Conservation (phyloP, 139 green algal genomes). For the Coelastrella sp. region DNA sequence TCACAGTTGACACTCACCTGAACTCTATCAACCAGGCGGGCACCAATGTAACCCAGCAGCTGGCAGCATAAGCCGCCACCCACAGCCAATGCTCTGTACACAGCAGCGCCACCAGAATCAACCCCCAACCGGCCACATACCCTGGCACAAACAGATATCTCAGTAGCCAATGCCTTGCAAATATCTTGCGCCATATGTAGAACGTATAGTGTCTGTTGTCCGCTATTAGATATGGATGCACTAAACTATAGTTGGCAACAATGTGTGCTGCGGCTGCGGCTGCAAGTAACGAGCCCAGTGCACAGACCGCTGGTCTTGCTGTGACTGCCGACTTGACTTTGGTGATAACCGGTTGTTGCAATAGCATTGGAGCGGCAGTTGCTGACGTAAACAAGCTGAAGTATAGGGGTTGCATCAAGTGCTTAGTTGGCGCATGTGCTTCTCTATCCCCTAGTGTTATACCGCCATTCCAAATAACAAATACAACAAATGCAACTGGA, state of each 20-base stretch:
- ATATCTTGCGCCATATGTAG: constrained; percentile 87
- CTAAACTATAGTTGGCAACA: constrained; percentile 66
- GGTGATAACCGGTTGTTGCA: neutral
- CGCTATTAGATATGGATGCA: constrained; percentile 93
- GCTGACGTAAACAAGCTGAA: constrained; percentile 69
- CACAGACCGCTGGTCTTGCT: neutral
- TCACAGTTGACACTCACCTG: constrained; percentile 57
- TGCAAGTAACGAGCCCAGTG: neutral
- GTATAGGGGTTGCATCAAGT: constrained; percentile 90
- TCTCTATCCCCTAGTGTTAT: constrained; percentile 88
- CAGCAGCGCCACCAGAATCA: constrained; percentile 53
- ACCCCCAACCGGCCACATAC: constrained; percentile 59
- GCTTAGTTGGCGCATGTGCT: constrained; percentile 77
- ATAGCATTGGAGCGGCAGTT: neutral
- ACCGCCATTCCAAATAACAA: constrained; percentile 88
- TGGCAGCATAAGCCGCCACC: constrained; percentile 52
- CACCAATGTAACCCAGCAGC: constrained; percentile 69
- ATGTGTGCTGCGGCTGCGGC: neutral
- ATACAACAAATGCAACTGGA: constrained; percentile 75
- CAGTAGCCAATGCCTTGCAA: constrained; percentile 15
- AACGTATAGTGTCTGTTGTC: constrained; percentile 98
- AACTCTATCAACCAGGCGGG: constrained; percentile 91
- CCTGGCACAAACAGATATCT: constrained; percentile 66
- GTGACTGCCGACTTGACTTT: neutral
- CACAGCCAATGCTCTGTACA: constrained; percentile 51